Percentiles rank a stretch among this genome's conserved stretches.
phyloP scores from a whole-genome alignment of 257 asterid genomes.

The Solanum habrochaites region DNA sequence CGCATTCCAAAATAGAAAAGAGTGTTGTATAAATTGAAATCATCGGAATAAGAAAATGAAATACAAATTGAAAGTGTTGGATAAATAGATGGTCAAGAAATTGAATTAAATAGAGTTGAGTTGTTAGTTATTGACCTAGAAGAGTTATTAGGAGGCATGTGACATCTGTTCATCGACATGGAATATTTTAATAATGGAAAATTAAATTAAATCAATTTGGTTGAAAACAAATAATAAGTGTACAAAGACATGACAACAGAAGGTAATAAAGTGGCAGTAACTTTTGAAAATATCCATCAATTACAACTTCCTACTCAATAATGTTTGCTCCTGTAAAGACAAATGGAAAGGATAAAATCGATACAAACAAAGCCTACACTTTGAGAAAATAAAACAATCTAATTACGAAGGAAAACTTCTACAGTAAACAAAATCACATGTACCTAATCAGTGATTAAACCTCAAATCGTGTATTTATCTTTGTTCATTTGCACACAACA shows the following conservation, averaged over 20 bases:
- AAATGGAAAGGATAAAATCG: neutral
- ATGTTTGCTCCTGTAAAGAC: neutral
- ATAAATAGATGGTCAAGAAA: neutral
- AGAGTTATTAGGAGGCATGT: neutral
- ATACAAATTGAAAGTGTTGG: neutral
- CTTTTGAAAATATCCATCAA: neutral
- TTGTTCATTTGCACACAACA: neutral
- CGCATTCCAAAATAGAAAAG: neutral
- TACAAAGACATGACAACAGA: neutral
- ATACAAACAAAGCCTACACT: neutral
- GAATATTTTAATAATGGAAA: neutral
- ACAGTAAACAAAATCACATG: neutral
- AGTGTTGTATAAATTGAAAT: neutral
- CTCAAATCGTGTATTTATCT: neutral
- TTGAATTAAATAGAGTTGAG: neutral
- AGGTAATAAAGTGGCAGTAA: neutral
- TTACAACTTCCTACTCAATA: neutral
- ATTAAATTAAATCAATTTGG: neutral
- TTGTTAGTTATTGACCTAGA: neutral
- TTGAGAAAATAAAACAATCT: neutral
- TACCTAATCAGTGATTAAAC: neutral
- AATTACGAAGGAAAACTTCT: neutral
- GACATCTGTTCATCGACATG: neutral
- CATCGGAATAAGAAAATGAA: neutral
- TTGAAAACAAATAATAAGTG: neutral